Conservation (phyloP, 306 rosid genomes). For the Pachyrhizus erosus region DNA sequence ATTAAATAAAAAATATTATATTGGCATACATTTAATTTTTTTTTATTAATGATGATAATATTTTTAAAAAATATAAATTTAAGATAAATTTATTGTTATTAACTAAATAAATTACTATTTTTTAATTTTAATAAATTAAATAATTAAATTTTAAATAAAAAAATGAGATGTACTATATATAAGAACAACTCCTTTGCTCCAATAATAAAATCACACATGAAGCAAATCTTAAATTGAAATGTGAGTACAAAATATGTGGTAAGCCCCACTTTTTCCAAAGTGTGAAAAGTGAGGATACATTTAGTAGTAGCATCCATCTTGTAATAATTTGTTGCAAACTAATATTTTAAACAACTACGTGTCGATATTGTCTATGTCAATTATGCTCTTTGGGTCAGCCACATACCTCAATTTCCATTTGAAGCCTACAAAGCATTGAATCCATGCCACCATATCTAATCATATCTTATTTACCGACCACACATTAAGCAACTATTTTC, state of each 20-base stretch:
- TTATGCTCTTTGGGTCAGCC: conserved; percentile 31
- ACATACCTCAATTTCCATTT: conserved; percentile 32
- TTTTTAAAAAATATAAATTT: too few relatives aligned
- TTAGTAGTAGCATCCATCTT: conserved; percentile 10
- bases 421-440: conserved; percentile 38
- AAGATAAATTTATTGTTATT: too few relatives aligned
- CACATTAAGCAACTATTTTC: conserved; percentile 54
- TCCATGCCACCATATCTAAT: conserved; percentile 44
- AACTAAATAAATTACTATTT: too few relatives aligned
- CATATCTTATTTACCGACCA: conserved; percentile 63
- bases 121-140: too few relatives aligned
- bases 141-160: too few relatives aligned
- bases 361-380: conserved; percentile 32
- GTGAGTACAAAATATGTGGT: background rate
- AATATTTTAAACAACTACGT: conserved; percentile 46
- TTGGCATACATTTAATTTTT: too few relatives aligned
- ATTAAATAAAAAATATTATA: too few relatives aligned
- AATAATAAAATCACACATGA: too few relatives aligned
- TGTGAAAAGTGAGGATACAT: conserved; percentile 51
- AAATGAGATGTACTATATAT: too few relatives aligned
- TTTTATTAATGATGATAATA: too few relatives aligned
- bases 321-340: conserved; percentile 4
- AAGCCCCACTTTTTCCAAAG: background rate
- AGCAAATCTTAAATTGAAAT: too few relatives aligned
- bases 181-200: too few relatives aligned